These are phyloP conservation scores for Suillus weaverae DNA, from an alignment of 768 basidiomycete species.

Conservation along the genomic window DNA sequence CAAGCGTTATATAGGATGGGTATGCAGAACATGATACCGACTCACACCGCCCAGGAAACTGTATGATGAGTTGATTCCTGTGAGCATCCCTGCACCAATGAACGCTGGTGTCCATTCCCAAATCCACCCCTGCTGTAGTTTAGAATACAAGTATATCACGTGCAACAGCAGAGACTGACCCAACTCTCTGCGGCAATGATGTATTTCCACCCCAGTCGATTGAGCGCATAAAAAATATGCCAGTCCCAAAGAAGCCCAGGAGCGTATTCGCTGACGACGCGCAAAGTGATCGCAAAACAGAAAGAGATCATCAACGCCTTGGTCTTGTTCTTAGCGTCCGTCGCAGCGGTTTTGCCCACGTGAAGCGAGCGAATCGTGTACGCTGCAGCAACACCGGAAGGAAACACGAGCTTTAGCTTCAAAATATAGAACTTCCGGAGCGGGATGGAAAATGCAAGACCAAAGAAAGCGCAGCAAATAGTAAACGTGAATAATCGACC, in stretches of 20 bases:
- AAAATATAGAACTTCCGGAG: slow-evolving; percentile 62
- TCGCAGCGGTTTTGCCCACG: slow-evolving; percentile 47
- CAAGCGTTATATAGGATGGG: slow-evolving; percentile 10
- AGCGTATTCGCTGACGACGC: slow-evolving; percentile 56
- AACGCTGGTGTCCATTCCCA: slow-evolving; percentile 50
- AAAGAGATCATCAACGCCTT: slow-evolving; percentile 50
- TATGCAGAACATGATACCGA: slow-evolving; percentile 9
- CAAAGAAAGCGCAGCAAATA: slow-evolving; percentile 55
- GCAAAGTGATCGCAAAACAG: slow-evolving; percentile 46
- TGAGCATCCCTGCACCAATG: slow-evolving; percentile 59
- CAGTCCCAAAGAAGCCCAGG: slow-evolving; percentile 64
- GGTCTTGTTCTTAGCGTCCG: slow-evolving; percentile 56
- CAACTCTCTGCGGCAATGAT: slow-evolving; percentile 62
- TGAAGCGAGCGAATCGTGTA: slow-evolving; percentile 65
- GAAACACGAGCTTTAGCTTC: slow-evolving; percentile 62
- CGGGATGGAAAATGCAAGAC: slow-evolving; percentile 67
- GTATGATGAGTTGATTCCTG: slow-evolving; percentile 55
- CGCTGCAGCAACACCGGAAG: slow-evolving; percentile 65
- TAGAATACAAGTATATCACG: background rate
- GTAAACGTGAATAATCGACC: slow-evolving; percentile 58
- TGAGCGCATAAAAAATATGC: slow-evolving; percentile 64
- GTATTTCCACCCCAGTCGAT: slow-evolving; percentile 56
- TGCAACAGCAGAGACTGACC: slow-evolving; percentile 35
- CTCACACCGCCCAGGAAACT: slow-evolving; percentile 49
- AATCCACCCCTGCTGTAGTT: slow-evolving; percentile 30